phyloP scores from a whole-genome alignment of 2,329 filamentous ascomycete genomes.

The Fusarium sterilihyphosum region DNA sequence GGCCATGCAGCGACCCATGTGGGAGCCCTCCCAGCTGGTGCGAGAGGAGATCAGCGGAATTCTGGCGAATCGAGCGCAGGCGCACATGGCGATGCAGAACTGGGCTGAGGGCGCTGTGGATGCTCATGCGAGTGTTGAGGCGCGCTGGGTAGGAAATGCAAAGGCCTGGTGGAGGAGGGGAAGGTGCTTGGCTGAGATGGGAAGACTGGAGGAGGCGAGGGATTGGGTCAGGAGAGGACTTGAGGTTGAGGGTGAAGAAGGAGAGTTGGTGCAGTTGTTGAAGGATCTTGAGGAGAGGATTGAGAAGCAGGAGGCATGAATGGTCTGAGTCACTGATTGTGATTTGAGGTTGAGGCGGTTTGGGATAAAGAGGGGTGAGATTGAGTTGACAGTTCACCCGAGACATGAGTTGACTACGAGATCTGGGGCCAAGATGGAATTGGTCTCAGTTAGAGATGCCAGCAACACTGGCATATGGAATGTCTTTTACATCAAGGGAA shows the following conservation, averaged over 20 bases:
- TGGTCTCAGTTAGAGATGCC: conserved; percentile 12
- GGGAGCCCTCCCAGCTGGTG: conserved; percentile 87
- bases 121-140: conserved; percentile 87
- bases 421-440: background rate
- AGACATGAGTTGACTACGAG: conserved; percentile 10
- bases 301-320: conserved; percentile 50
- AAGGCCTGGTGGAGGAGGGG: conserved; percentile 96
- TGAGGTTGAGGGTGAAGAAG: conserved; percentile 82
- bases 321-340: background rate
- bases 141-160: conserved; percentile 85
- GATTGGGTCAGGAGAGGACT: conserved; percentile 81
- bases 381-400: background rate
- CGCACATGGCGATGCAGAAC: conserved; percentile 81
- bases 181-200: conserved; percentile 91
- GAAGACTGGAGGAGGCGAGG: conserved; percentile 80
- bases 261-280: conserved; percentile 70
- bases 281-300: conserved; percentile 67
- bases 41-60: conserved; percentile 84
- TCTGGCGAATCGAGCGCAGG: conserved; percentile 89
- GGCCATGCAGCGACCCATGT: conserved; percentile 82
- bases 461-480: conserved; percentile 11
- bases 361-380: background rate
- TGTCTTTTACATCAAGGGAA: conserved; percentile 16
- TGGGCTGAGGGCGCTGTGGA: conserved; percentile 92
- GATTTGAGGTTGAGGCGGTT: background rate